Evolutionary conservation across 2,329 filamentous ascomycete species (phyloP), one percentile per base, ranked within the genome.

Genomic region (Colletotrichum limetticola): DNA sequence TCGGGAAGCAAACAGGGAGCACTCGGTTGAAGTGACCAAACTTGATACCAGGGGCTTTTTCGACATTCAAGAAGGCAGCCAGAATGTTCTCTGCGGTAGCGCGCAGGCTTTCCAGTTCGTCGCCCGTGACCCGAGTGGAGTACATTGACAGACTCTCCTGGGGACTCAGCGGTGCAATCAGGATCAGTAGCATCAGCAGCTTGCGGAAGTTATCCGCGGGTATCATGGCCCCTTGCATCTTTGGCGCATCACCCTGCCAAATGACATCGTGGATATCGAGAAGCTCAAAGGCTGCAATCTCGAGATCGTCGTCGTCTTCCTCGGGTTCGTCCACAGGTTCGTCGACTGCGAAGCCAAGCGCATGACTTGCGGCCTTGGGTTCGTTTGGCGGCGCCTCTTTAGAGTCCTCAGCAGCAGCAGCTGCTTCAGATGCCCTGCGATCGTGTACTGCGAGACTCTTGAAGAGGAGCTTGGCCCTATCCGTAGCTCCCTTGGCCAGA

Each of bases 391-490:
- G 75, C 7, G 77, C 73, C 2, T 68, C 68, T 4, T 75, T 75
- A 4, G 56, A 68, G 3, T 32, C 26, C 22, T 72, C 56, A 3
- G 63, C 30, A 71, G 59, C 26, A 7, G 70, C 67, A 69, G 66
- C 78, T 58, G 49, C 79, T 65, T 80, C 82, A 14, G 85, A 85
- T 2, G 86, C 80, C 73, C 86, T 87, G 62, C 91, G 88, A 78
- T 95, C 93, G 76, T 92, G 91, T 4, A 95, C 91, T 6, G 93
- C 92, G 76, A 95, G 78, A 77, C 92, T 93, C 77, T 90, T 90
- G 82, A 94, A 95, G 12, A 95, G 79, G 62, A 95, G 85, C 80
- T 91, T 91, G 32, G 87, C 86, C 75, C 91, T 87, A 77, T 91
- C 90, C 24, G 85, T 84, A 32, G 87, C 87, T 2, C 89, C 88